Base-by-base conservation (phyloP, 805 yeast species). In the Saturnispora ahearnii region DNA sequence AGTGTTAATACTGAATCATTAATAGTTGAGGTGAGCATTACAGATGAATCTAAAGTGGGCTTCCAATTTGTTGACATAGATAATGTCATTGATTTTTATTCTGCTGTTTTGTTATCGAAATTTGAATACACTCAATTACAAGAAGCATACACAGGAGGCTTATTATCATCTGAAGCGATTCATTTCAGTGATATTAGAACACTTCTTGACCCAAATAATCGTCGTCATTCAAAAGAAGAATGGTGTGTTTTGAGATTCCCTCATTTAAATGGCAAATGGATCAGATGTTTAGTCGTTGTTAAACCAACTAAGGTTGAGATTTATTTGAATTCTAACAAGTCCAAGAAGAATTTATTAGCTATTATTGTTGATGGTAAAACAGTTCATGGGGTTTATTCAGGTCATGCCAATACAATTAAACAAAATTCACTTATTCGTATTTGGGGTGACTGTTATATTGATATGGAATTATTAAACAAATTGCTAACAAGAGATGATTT, bases 161-260 rank as follows among this genome's bases (percentile, higher is more conserved):
- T 81, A 32, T 62, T 82, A 32, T 76, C 84, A 8, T 64, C 77
- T 8, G 79, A 77, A 55, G 87, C 83, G 1, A 69, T 79, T 3
- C 62, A 68, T 47, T 69, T 82, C 49, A 70, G 76, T 2, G 88
- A 82, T 59, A 71, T 81, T 40, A 78, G 80, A 57, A 77, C 81
- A 2, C 66, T 82, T 18, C 66, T 82, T 54, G 73, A 78, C 5
- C 75, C 75, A 41, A 74, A 72, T 52, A 71, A 77, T 52, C 64
- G 69, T 46, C 45, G 44, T 7, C 73, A 67, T 55, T 59, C 71
- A 4, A 70, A 72, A 53, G 74, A 66, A 43, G 87, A 82, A 57
- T 80, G 85, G 84, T 77, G 81, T 60, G 76, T 78, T 58, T 61
- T 82, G 54, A 67, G 84, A 51, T 74, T 81, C 56, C 82, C 82